These are phyloP conservation scores for Alternaria alternata DNA, from an alignment of 2,329 filamentous ascomycete species.

Conservation along the genomic window DNA sequence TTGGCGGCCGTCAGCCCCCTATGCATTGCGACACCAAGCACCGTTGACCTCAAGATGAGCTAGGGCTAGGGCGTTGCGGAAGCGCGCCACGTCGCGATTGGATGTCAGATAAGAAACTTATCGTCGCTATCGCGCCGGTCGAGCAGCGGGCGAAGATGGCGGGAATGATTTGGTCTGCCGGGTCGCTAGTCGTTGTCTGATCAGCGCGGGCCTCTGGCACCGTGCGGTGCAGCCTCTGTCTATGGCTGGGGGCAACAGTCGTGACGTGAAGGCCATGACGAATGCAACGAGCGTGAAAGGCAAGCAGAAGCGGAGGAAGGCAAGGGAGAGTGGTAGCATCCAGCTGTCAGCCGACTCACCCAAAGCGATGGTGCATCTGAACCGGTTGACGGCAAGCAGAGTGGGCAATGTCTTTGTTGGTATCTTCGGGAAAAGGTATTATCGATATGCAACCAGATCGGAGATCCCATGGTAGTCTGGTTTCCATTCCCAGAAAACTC, in stretches of 20 bases:
- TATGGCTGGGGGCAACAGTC: constrained; percentile 2
- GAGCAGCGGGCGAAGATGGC: constrained; percentile 25
- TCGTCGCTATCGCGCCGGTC: constrained; percentile 39
- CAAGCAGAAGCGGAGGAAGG: constrained; percentile 1
- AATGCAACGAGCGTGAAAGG: neutral
- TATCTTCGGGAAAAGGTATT: constrained; percentile 14
- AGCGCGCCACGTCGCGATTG: constrained; percentile 37
- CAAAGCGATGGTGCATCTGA: neutral
- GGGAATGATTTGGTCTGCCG: constrained; percentile 28
- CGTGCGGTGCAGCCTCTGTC: constrained; percentile 7
- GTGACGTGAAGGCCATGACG: constrained; percentile 1
- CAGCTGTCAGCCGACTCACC: constrained; percentile 1
- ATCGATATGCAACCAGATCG: constrained; percentile 21
- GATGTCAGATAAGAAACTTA: constrained; percentile 21
- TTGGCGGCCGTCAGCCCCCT: constrained; percentile 33
- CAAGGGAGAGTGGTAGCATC: neutral
- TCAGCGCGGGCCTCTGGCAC: constrained; percentile 31
- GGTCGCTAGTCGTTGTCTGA: constrained; percentile 40
- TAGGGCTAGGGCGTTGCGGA: constrained; percentile 34
- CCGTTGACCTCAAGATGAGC: constrained; percentile 27
- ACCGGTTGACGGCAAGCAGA: neutral
- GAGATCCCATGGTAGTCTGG: constrained; percentile 8
- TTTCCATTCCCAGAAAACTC: constrained; percentile 22
- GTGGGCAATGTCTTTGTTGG: neutral
- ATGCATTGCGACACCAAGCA: constrained; percentile 32